phyloP scores from a whole-genome alignment of 2,329 filamentous ascomycete genomes.

The Beauveria medogensis region DNA sequence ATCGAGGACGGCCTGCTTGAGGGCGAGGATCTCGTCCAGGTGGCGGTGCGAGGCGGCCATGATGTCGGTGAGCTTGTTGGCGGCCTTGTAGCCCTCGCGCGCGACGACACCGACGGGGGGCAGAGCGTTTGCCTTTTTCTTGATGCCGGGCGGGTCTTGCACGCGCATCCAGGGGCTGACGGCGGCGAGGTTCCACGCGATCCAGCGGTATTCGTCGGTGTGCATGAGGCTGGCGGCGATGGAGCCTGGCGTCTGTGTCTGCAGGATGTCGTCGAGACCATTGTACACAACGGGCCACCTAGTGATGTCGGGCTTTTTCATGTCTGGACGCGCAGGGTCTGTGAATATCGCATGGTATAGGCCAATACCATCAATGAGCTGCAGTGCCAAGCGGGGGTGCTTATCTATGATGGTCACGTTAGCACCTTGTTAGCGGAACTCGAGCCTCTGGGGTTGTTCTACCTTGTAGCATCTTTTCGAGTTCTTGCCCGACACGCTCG shows the following conservation, averaged over 20 bases:
- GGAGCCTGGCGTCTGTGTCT: constrained; percentile 35
- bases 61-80: constrained; percentile 66
- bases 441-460: background rate
- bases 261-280: constrained; percentile 46
- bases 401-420: constrained; percentile 32
- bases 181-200: constrained; percentile 69
- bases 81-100: constrained; percentile 69
- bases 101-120: constrained; percentile 46
- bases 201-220: constrained; percentile 57
- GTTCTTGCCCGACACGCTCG: constrained; percentile 77
- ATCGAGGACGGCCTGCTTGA: constrained; percentile 49
- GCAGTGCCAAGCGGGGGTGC: constrained; percentile 53
- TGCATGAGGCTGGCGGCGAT: constrained; percentile 49
- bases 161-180: constrained; percentile 63
- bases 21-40: constrained; percentile 50
- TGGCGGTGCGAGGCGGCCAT: constrained; percentile 58
- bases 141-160: constrained; percentile 31
- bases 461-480: constrained; percentile 87
- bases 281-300: constrained; percentile 59
- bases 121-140: constrained; percentile 42
- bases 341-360: constrained; percentile 70
- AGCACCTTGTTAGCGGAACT: background rate
- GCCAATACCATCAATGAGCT: constrained; percentile 56
- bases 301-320: constrained; percentile 46
- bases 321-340: constrained; percentile 49